Evolutionary conservation across 192 early-diverging fungal genomes (phyloP).

Genomic region (Dispira parvispora): DNA sequence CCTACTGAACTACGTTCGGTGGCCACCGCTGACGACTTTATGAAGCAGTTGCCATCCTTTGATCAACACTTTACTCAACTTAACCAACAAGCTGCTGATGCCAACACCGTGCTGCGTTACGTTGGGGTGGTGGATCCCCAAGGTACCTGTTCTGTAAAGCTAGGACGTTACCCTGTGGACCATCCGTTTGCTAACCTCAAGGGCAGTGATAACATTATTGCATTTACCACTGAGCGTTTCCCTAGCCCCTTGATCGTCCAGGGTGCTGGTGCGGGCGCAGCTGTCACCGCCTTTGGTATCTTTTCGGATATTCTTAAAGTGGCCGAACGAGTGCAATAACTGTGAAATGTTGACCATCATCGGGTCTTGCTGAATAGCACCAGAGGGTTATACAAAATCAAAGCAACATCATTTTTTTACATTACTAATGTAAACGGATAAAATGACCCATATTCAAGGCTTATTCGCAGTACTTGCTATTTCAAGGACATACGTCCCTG

Average conservation of each 20-base stretch:
- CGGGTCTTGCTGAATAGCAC: no score
- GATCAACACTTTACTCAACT: conserved; percentile 74
- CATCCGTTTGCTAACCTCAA: conserved; percentile 94
- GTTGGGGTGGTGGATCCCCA: conserved; percentile 75
- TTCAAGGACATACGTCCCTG: no score
- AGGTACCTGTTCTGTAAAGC: conserved; percentile 57
- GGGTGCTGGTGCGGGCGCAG: conserved; percentile 89
- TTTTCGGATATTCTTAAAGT: conserved; percentile 87
- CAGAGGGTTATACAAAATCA: no score
- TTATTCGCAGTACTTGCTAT: no score
- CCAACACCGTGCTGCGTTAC: conserved; percentile 75
- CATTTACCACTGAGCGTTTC: conserved; percentile 88
- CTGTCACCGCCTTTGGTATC: conserved; percentile 96
- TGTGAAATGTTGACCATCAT: no score
- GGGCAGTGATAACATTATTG: conserved; percentile 97
- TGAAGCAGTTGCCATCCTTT: conserved; percentile 62
- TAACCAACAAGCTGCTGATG: conserved; percentile 55
- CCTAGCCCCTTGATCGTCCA: conserved; percentile 90
- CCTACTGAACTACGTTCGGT: conserved; percentile 64
- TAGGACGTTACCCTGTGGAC: conserved; percentile 56
- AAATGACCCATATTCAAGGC: no score
- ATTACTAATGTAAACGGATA: no score
- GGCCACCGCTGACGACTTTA: conserved; percentile 62
- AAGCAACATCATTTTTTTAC: no score
- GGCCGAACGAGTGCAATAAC: conserved; percentile 29